These are phyloP conservation scores for Phytophthora syringae DNA, from an alignment of 352 stramenopile genomes.

Conservation along the genomic window DNA sequence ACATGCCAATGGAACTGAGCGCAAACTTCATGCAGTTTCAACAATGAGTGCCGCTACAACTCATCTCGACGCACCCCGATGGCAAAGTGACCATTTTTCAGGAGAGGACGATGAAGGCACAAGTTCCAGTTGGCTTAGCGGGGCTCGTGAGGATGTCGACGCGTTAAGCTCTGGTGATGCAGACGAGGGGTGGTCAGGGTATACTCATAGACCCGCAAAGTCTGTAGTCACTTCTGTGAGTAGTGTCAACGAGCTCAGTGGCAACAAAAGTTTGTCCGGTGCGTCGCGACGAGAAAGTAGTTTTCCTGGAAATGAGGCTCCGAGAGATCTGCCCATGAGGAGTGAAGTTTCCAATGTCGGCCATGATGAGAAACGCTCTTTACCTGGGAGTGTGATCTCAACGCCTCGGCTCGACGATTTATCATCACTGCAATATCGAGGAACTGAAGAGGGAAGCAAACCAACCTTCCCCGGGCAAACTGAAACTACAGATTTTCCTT, in stretches of 20 bases:
- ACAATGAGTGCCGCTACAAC: background rate
- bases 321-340: conserved; percentile 24
- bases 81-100: conserved; percentile 26
- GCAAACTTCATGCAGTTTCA: conserved; percentile 5
- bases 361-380: conserved; percentile 27
- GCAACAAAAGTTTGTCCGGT: conserved; percentile 15
- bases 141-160: conserved; percentile 5
- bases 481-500: conserved; percentile 5
- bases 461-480: background rate
- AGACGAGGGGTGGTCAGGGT: conserved; percentile 14
- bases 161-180: conserved; percentile 12
- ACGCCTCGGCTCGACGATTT: conserved; percentile 33
- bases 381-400: conserved; percentile 18
- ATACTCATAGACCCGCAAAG: conserved; percentile 16
- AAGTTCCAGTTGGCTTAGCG: conserved; percentile 1
- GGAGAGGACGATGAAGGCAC: conserved; percentile 15
- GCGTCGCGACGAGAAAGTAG: conserved; percentile 15
- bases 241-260: conserved; percentile 17
- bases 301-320: conserved; percentile 25
- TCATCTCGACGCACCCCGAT: conserved; percentile 19
- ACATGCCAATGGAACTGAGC: background rate
- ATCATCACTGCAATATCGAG: conserved; percentile 40
- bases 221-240: conserved; percentile 16
- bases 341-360: conserved; percentile 10
- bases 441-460: conserved; percentile 16